Evolutionary conservation across 495 filamentous ascomycete species (phyloP), one percentile per base, ranked within the genome.

Genomic region (Annulohypoxylon moriforme): DNA sequence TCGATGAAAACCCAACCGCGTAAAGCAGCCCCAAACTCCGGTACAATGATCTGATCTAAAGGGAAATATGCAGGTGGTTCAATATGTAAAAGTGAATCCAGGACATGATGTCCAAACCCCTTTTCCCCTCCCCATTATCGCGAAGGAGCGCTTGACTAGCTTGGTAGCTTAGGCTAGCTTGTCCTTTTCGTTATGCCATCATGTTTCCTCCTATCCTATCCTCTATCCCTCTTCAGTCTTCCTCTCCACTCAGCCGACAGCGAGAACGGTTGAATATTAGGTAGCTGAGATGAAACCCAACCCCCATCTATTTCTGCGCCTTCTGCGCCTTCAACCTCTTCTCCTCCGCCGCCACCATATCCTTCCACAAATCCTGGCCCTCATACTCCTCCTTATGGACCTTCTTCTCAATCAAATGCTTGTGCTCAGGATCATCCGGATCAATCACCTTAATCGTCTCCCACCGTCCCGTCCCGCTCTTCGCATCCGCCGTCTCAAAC

Each of bases 281-380:
- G n/a, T n/a, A n/a, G n/a, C n/a, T n/a, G 27, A 29, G 27, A 55
- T 56, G 20, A 50, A 25, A 3, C 20, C 6, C 0, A 18, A 11
- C 14, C 29, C 1, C 33, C 20, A 20, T 29, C 14, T 47, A 67
- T 40, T 75, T 83, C 34, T 81, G 72, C 71, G 84, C 76, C 78
- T 90, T 88, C 76, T 88, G 86, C 29, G 82, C 83, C 31, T 83
- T 87, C 42, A 93, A 75, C 31, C 89, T 83, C 74, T 85, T 82
- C 86, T 94, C 92, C 84, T 94, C 92, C 47, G 90, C 85, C 64
- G 85, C 90, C 64, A 94, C 91, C 91, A 93, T 94, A 72, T 93
- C 92, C 83, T 90, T 92, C 94, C 94, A 98, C 69, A 96, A 84
- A 80, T 97, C 93, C 79, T 94, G 92, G 33, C 90, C 90, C 78